Evolutionary conservation across 1,284 basidiomycete species (phyloP), one percentile per base, ranked within the genome.

Genomic region (Afroboletus lepidellus): DNA sequence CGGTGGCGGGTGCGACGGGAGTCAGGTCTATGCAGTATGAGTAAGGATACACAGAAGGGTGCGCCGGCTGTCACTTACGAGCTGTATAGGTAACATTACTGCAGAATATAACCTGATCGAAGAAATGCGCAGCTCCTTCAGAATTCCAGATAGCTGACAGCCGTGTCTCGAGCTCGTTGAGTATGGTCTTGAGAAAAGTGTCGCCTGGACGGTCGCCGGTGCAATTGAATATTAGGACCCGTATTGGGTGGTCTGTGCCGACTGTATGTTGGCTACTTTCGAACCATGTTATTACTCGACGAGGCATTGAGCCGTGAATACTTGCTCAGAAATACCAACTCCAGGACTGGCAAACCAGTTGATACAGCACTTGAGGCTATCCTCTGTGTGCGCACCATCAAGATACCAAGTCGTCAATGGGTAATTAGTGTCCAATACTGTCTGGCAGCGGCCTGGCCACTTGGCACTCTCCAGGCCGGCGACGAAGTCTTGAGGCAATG

Each of bases 81-180:
- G 92, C 89, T 72, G 96, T 79, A 64, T 95, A 99, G 0, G 97
- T 99, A 39, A 95, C 88, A 69, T 99, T 99, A 24, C 94, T 89
- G 71, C 94, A 98, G 72, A 99, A 99, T 51, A 98, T 81, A 55
- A 94, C 91, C 44, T 84, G 79, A 64, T 92, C 81, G 65, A 99
- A 98, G 62, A 92, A 85, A 30, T 56, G 58, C 18, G 66, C 66
- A 2, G 72, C 60, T 15, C 69, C 62, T 46, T 78, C 75, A 24
- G 65, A 47, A 42, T 69, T 66, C 36, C 68, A 60, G 54, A 79
- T 64, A 27, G 69, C 56, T 56, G 73, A 61, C 30, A 87, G 72
- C 53, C 79, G 82, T 5, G 65, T 61, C 16, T 71, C 69, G 27
- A 76, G 73, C 36, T 73, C 77, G 2, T 72, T 66, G 30, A 84